phyloP scores from a whole-genome alignment of 352 stramenopile species.

The Pythium phragmitis region DNA sequence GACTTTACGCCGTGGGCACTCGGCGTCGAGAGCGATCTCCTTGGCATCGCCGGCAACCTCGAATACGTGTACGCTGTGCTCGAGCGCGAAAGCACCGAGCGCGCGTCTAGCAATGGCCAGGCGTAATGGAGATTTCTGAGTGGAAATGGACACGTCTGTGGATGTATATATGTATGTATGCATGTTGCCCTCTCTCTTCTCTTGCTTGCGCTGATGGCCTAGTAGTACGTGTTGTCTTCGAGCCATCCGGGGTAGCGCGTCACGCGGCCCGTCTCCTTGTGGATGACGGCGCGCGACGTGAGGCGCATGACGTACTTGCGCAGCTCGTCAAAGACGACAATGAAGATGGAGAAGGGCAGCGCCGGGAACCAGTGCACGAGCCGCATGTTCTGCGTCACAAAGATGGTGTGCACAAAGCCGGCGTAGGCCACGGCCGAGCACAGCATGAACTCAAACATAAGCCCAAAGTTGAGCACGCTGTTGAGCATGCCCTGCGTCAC shows the following conservation, averaged over 20 bases:
- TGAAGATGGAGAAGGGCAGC: constrained; percentile 88
- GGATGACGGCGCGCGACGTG: constrained; percentile 69
- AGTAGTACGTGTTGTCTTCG: constrained; percentile 91
- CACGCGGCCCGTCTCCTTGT: constrained; percentile 81
- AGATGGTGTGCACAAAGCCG: constrained; percentile 76
- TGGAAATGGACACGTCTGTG: neutral
- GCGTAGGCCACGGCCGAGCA: constrained; percentile 83
- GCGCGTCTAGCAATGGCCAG: constrained; percentile 6
- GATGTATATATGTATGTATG: constrained; percentile 6
- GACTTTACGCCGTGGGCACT: constrained; percentile 57
- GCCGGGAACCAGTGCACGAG: constrained; percentile 90
- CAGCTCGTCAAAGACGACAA: constrained; percentile 89
- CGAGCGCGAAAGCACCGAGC: constrained; percentile 30
- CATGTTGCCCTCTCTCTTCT: neutral
- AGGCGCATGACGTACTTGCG: constrained; percentile 90
- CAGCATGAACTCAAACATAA: constrained; percentile 93
- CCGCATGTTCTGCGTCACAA: constrained; percentile 85
- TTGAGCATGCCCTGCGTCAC: constrained; percentile 91
- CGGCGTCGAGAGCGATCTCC: constrained; percentile 44
- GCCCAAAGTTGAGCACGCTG: constrained; percentile 90
- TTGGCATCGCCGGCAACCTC: constrained; percentile 57
- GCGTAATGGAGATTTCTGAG: constrained; percentile 1
- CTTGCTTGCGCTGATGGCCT: constrained; percentile 14
- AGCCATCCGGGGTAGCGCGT: constrained; percentile 85
- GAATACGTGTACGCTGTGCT: constrained; percentile 71